Conservation (phyloP, 441 rosid genomes). For the Erysimum cheiri region DNA sequence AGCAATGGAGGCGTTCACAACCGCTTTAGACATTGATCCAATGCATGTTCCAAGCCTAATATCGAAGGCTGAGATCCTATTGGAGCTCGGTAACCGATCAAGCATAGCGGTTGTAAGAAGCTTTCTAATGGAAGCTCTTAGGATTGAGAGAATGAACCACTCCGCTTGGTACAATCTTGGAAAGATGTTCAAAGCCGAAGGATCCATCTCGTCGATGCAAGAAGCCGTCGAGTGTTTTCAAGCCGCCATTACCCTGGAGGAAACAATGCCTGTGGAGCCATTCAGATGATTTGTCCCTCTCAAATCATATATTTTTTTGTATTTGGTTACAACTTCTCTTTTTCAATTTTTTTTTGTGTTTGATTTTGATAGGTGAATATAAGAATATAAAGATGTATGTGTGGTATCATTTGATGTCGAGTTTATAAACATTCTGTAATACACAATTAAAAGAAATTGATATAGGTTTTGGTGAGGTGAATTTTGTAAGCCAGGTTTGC, state of each 20-base stretch:
- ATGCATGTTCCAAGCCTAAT: constrained; percentile 75
- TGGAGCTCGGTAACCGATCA: constrained; percentile 51
- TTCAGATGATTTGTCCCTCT: constrained; percentile 57
- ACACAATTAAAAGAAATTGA: constrained; percentile 4
- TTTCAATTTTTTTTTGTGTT: not conserved
- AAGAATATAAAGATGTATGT: constrained; percentile 28
- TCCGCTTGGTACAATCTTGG: constrained; percentile 91
- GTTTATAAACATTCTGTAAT: constrained; percentile 37
- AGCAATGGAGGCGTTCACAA: constrained; percentile 60
- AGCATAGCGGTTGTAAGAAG: constrained; percentile 56
- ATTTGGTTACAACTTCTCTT: constrained; percentile 2
- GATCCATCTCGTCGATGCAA: constrained; percentile 46
- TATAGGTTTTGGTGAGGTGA: constrained; percentile 30
- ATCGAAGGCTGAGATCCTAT: constrained; percentile 63
- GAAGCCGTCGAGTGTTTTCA: constrained; percentile 86
- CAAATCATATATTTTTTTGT: not conserved
- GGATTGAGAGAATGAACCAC: constrained; percentile 68
- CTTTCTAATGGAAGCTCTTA: constrained; percentile 72
- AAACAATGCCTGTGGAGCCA: constrained; percentile 77
- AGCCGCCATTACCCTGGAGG: constrained; percentile 73
- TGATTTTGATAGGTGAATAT: constrained; percentile 28
- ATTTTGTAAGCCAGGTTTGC: not conserved
- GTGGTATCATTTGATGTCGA: constrained; percentile 34
- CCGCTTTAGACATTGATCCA: constrained; percentile 70
- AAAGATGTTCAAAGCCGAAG: constrained; percentile 59